A percentile compares a stretch with the other conserved stretches of the same genome.
phyloP scores from a whole-genome alignment of 2,329 filamentous ascomycete species.

The Cladophialophora exuberans region DNA sequence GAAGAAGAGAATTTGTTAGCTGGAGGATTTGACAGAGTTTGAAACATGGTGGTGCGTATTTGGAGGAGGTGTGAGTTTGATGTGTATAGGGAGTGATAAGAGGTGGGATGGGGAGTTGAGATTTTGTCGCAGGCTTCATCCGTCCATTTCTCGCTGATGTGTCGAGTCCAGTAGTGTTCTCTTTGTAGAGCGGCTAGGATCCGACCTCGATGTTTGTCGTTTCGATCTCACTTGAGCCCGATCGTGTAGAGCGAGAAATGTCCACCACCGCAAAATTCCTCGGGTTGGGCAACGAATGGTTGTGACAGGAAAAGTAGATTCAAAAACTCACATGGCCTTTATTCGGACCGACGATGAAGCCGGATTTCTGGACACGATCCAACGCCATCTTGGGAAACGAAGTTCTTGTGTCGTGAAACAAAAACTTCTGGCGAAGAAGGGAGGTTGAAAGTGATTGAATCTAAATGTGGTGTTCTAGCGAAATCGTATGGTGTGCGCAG shows the following conservation, averaged over 20 bases:
- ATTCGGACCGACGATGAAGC: slow-evolving; percentile 65
- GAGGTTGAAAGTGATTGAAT: slow-evolving; percentile 5
- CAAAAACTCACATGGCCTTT: slow-evolving; percentile 68
- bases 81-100: too few species aligned
- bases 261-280: too few species aligned
- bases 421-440: slow-evolving; percentile 27
- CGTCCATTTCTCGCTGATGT: background rate
- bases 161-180: background rate
- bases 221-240: too few species aligned
- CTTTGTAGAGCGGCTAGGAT: too few species aligned
- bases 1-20: background rate
- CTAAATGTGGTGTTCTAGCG: slow-evolving; percentile 1
- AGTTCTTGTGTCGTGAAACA: slow-evolving; percentile 29
- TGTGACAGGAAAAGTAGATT: too few species aligned
- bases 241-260: too few species aligned
- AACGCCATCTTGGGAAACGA: slow-evolving; percentile 50
- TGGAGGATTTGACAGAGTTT: too few species aligned
- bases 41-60: background rate
- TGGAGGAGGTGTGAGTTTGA: background rate
- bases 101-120: background rate
- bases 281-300: too few species aligned
- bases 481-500: slow-evolving; percentile 1
- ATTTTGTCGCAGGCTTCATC: background rate
- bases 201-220: too few species aligned
- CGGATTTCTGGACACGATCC: slow-evolving; percentile 48